phyloP scores from a whole-genome alignment of 768 basidiomycete species.

The Thelephora ganbajun region DNA sequence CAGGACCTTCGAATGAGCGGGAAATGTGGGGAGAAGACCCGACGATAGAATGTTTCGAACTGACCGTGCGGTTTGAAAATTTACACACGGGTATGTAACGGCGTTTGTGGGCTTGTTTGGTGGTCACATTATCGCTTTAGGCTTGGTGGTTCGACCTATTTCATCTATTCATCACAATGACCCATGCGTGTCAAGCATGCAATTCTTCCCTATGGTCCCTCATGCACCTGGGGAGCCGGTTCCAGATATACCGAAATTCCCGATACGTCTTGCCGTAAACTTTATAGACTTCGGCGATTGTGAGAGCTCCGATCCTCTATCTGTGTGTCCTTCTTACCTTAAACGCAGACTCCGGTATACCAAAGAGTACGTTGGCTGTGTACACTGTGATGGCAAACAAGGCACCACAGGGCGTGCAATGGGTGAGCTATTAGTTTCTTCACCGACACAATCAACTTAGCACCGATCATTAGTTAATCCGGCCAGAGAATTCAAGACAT shows the following conservation, averaged over 20 bases:
- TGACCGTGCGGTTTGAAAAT: slow-evolving; percentile 36
- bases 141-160: slow-evolving; percentile 28
- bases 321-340: not conserved
- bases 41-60: slow-evolving; percentile 46
- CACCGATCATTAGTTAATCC: slow-evolving; percentile 2
- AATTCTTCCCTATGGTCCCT: slow-evolving; percentile 23
- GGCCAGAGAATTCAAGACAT: slow-evolving; percentile 15
- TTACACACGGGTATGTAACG: slow-evolving; percentile 25
- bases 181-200: slow-evolving; percentile 26
- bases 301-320: slow-evolving; percentile 17
- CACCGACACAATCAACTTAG: not conserved
- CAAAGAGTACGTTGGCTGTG: not conserved
- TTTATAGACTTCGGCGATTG: slow-evolving; percentile 52
- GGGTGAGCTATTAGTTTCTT: not conserved
- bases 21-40: slow-evolving; percentile 48
- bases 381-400: not conserved
- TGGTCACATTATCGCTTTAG: slow-evolving; percentile 14
- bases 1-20: slow-evolving; percentile 23
- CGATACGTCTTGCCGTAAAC: slow-evolving; percentile 34
- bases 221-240: slow-evolving; percentile 5
- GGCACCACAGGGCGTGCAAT: not conserved
- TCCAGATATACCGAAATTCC: slow-evolving; percentile 15
- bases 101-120: not conserved
- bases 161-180: slow-evolving; percentile 27
- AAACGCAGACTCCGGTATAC: not conserved